These are phyloP conservation scores for Apostasia ramifera DNA, from an alignment of 106 monocot genomes.

Conservation along the genomic window DNA sequence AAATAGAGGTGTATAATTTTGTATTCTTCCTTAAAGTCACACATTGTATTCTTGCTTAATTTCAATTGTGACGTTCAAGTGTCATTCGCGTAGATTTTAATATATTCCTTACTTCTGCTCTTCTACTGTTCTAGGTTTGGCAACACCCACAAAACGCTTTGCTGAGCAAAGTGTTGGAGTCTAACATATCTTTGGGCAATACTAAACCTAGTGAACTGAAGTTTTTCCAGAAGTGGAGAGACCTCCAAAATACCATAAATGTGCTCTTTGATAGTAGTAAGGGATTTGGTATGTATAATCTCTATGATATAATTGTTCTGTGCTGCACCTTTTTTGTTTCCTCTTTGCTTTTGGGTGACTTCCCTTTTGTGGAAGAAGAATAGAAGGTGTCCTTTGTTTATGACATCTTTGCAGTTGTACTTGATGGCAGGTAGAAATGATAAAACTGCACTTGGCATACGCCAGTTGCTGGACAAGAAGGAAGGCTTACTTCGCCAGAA, in stretches of 20 bases:
- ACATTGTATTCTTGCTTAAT: too few relatives aligned
- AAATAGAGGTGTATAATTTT: too few relatives aligned
- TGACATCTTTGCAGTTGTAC: background rate
- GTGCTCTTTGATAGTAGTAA: conserved; percentile 69
- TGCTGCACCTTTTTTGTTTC: background rate
- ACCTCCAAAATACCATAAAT: conserved; percentile 56
- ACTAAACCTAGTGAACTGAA: conserved; percentile 15
- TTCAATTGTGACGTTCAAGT: too few relatives aligned
- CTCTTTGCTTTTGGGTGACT: conserved; percentile 1
- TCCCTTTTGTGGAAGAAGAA: too few relatives aligned
- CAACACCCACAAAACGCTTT: conserved; percentile 86
- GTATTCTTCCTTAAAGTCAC: too few relatives aligned
- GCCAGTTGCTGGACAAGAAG: conserved; percentile 87
- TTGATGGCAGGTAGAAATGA: conserved; percentile 40
- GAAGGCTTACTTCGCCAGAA: conserved; percentile 87
- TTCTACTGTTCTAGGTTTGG: conserved; percentile 36
- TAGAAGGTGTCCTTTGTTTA: background rate
- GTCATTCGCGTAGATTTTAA: too few relatives aligned
- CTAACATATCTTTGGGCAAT: conserved; percentile 39
- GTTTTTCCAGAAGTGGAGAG: conserved; percentile 47
- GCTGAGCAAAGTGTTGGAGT: conserved; percentile 39
- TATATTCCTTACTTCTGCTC: background rate
- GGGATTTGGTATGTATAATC: conserved; percentile 40
- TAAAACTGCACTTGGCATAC: conserved; percentile 49
- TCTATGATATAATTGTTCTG: conserved; percentile 1